phyloP scores from a whole-genome alignment of 768 basidiomycete species.

The Trametes maxima region DNA sequence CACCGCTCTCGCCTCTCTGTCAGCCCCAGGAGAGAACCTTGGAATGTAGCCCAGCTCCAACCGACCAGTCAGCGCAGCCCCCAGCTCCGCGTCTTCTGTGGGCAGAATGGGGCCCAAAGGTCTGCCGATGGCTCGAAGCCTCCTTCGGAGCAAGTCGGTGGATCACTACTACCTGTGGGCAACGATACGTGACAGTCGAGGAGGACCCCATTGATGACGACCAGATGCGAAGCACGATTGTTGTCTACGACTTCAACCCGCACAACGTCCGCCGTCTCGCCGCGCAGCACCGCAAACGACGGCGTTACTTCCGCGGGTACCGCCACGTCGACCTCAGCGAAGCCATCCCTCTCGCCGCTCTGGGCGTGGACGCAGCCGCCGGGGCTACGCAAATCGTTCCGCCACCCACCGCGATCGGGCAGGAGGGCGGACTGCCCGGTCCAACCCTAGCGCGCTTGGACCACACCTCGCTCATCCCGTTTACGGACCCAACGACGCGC shows the following conservation, averaged over 20 bases:
- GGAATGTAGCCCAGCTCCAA: not conserved
- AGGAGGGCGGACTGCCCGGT: not conserved
- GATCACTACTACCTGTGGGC: conserved; percentile 37
- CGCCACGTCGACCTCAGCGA: not conserved
- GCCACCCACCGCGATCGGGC: not conserved
- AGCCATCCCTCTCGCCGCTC: not conserved
- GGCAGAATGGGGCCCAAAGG: conserved; percentile 29
- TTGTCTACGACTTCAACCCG: conserved; percentile 33
- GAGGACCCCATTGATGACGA: conserved; percentile 15
- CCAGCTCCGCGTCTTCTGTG: conserved; percentile 17
- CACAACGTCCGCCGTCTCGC: conserved; percentile 23
- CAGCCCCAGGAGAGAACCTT: too few species aligned
- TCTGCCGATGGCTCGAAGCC: conserved; percentile 31
- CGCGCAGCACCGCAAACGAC: conserved; percentile 15
- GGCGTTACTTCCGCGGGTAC: conserved; percentile 10
- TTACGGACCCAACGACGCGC: conserved; percentile 20
- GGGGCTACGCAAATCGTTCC: too few species aligned
- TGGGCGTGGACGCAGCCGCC: not conserved
- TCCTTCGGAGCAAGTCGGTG: conserved; percentile 30
- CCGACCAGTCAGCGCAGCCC: not conserved
- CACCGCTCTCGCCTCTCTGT: not conserved
- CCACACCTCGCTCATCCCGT: conserved; percentile 17
- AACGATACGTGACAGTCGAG: conserved; percentile 30
- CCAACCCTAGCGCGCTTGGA: conserved; percentile 3
- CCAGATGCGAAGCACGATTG: conserved; percentile 16